Evolutionary conservation across 441 rosid species (phyloP).

Genomic region (Eutrema salsugineum): DNA sequence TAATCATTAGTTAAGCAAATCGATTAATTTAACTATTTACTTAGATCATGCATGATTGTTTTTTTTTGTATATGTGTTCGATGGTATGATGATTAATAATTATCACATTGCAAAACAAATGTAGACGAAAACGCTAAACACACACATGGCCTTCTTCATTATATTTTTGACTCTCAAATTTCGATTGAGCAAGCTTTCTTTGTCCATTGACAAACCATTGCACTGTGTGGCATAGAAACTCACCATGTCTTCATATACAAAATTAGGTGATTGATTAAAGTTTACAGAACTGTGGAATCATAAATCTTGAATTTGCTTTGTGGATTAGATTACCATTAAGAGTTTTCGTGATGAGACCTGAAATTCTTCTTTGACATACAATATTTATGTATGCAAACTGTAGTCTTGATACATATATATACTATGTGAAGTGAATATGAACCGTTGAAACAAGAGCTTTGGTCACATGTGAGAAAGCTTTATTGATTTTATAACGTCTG

Average conservation of each 20-base stretch:
- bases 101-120: too few species aligned
- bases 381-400: not conserved
- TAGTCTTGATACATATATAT: not conserved
- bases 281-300: not conserved
- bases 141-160: too few species aligned
- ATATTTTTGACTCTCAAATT: not conserved
- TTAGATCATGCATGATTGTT: too few species aligned
- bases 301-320: not conserved
- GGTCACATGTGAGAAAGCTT: slow-evolving; percentile 3
- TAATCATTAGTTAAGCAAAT: not conserved
- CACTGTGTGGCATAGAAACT: not conserved
- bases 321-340: not conserved
- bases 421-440: not conserved
- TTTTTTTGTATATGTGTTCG: too few species aligned
- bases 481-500: not conserved
- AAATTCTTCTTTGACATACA: not conserved
- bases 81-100: too few species aligned
- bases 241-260: not conserved
- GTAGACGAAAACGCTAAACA: too few species aligned
- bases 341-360: not conserved
- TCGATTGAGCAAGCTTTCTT: not conserved
- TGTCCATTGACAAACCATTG: not conserved
- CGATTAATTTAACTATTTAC: not conserved
- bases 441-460: slow-evolving; percentile 8
- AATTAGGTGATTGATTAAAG: not conserved